A percentile compares a stretch with the other conserved stretches of the same genome.
Evolutionary conservation across 306 rosid genomes (phyloP).

Genomic region (Ziziphus jujuba): DNA sequence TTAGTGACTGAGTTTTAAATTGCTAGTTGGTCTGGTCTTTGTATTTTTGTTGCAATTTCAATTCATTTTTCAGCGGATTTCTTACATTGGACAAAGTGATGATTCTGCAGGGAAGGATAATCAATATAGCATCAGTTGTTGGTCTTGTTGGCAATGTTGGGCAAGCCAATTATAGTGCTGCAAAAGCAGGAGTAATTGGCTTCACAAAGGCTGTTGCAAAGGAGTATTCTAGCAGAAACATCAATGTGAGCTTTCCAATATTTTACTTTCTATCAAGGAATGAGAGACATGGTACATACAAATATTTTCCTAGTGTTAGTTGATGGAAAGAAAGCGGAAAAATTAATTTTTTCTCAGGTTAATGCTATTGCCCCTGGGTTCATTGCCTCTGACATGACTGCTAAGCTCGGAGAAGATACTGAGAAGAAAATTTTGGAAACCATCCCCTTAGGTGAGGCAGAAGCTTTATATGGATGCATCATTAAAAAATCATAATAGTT

Average conservation of each 20-base stretch:
- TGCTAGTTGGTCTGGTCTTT: background rate
- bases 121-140: slow-evolving; percentile 93
- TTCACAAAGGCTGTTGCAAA: slow-evolving; percentile 84
- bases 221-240: slow-evolving; percentile 88
- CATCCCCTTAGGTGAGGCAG: slow-evolving; percentile 78
- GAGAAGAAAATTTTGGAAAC: slow-evolving; percentile 82
- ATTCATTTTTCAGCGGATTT: background rate
- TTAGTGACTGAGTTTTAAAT: slow-evolving; percentile 5
- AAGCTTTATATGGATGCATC: too few species aligned
- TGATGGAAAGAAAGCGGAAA: slow-evolving; percentile 21
- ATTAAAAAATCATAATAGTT: too few species aligned
- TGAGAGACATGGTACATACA: background rate
- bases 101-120: slow-evolving; percentile 81
- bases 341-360: slow-evolving; percentile 54
- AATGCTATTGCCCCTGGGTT: slow-evolving; percentile 98
- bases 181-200: slow-evolving; percentile 99
- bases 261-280: background rate
- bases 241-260: slow-evolving; percentile 52
- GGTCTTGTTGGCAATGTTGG: slow-evolving; percentile 92
- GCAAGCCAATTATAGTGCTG: slow-evolving; percentile 98
- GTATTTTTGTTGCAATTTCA: background rate
- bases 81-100: slow-evolving; percentile 1
- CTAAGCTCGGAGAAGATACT: slow-evolving; percentile 73
- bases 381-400: slow-evolving; percentile 97
- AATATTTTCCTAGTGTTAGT: background rate